A percentile compares a stretch with the other conserved stretches of the same genome.
These are phyloP conservation scores for Durusdinium trenchii DNA, from an alignment of 73 alveolate species.

Conservation along the genomic window DNA sequence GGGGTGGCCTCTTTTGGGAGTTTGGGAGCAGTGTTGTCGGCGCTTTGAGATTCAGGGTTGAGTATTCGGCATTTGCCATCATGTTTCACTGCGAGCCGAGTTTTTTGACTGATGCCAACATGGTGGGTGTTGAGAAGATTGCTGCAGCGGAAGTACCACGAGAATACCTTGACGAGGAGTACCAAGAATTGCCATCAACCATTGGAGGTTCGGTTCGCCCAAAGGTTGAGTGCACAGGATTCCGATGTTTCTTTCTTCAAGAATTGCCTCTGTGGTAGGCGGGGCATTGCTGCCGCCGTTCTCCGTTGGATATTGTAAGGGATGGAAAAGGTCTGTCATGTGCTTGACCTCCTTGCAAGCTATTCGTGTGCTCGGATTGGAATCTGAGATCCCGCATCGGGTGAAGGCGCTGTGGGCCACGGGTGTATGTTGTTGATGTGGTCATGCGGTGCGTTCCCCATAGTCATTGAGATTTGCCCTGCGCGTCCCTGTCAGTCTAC, in stretches of 20 bases:
- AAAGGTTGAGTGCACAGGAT: neutral
- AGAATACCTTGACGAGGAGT: neutral
- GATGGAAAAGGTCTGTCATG: neutral
- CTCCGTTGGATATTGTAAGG: neutral
- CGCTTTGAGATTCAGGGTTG: neutral
- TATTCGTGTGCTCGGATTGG: neutral
- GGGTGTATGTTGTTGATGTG: neutral
- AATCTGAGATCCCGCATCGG: neutral
- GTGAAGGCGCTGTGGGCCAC: neutral
- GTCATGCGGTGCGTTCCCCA: neutral
- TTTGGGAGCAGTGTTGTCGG: no score
- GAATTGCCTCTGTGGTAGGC: neutral
- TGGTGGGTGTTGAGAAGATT: neutral
- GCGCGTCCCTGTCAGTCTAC: neutral
- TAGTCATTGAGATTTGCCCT: neutral
- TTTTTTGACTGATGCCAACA: neutral
- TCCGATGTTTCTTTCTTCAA: neutral
- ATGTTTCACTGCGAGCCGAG: neutral
- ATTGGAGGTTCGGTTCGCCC: no score
- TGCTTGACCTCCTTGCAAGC: neutral
- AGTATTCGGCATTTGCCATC: neutral
- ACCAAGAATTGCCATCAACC: neutral
- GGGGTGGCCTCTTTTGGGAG: no score
- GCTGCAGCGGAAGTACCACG: neutral
- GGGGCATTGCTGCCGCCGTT: neutral